These are phyloP conservation scores for Saturnispora zaruensis DNA, from an alignment of 805 yeast genomes.

Conservation along the genomic window DNA sequence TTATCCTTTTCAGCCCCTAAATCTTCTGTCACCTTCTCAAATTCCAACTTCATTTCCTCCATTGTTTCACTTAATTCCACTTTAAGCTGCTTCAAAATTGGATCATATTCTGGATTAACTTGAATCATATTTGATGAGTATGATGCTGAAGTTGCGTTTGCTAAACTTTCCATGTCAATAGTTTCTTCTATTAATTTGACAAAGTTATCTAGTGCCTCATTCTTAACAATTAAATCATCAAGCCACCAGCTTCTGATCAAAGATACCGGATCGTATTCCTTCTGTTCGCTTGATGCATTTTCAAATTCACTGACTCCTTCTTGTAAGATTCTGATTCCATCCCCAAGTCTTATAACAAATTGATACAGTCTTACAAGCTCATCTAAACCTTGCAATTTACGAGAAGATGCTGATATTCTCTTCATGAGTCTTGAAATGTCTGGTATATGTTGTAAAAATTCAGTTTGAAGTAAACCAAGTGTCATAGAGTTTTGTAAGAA, in stretches of 20 bases:
- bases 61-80: constrained; percentile 46
- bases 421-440: constrained; percentile 72
- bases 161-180: constrained; percentile 76
- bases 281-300: constrained; percentile 4
- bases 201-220: constrained; percentile 50
- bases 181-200: constrained; percentile 89
- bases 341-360: constrained; percentile 63
- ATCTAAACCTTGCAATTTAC: constrained; percentile 47
- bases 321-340: constrained; percentile 45
- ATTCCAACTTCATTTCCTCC: constrained; percentile 49
- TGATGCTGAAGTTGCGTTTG: constrained; percentile 52
- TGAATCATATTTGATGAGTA: constrained; percentile 37
- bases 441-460: constrained; percentile 65
- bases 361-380: constrained; percentile 88
- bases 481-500: constrained; percentile 62
- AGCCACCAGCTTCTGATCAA: constrained; percentile 49
- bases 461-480: constrained; percentile 57
- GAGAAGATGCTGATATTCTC: constrained; percentile 40
- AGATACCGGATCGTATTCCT: constrained; percentile 16
- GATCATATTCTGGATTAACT: constrained; percentile 86
- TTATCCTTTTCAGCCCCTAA: constrained; percentile 77
- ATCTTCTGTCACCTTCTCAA: constrained; percentile 60
- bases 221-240: constrained; percentile 41
- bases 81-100: constrained; percentile 54
- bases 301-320: constrained; percentile 27